Evolutionary conservation across 805 yeast genomes (phyloP), one percentile per base, ranked within the genome.

Genomic region (Wickerhamiella allomyrinae): DNA sequence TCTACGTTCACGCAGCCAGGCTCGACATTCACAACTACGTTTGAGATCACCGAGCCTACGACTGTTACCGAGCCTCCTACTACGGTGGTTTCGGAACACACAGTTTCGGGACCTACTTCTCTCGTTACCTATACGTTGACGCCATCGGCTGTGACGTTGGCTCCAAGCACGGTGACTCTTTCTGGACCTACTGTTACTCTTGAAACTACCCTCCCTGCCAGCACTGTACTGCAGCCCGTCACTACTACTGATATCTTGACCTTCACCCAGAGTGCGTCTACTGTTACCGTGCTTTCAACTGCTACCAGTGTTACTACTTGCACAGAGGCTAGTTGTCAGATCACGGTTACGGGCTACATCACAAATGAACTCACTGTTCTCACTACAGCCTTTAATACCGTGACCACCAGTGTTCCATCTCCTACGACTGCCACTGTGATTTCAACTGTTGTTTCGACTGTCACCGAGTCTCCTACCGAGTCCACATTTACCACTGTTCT

Each of bases 141-240:
- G 6, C 34, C 34, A 15, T n/a, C 19, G 17, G 40, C 11, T 14
- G 22, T 37, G n/a, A 20, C 35, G 19, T 25, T 31, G 6, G 10
- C 40, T 15, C 24, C 34, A 13, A 9, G 29, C 21, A 21, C 29
- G 14, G 29, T 20, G 11, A 29, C 41, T 13, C 20, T 38, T 15
- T 3, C 20, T 36, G 41, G 41, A 3, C 40, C 40, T 19, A 24
- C 33, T 15, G 8, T n/a, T 22, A 39, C 41, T 14, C 4, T 27
- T 27, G 29, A 27, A 17, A 17, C n/a, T 8, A 15, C 34, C 11
- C 20, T 25, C 15, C 11, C 15, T 11, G 19, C 21, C 2, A 19
- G 21, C 21, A 35, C 27, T 3, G 20, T 40, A 4, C 17, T 25
- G 15, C 33, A 33, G 20, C 27, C 38, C 8, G 15, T 40, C 21